phyloP scores from a whole-genome alignment of 2,329 filamentous ascomycete genomes.

The Chaetomiaceae sp. region DNA sequence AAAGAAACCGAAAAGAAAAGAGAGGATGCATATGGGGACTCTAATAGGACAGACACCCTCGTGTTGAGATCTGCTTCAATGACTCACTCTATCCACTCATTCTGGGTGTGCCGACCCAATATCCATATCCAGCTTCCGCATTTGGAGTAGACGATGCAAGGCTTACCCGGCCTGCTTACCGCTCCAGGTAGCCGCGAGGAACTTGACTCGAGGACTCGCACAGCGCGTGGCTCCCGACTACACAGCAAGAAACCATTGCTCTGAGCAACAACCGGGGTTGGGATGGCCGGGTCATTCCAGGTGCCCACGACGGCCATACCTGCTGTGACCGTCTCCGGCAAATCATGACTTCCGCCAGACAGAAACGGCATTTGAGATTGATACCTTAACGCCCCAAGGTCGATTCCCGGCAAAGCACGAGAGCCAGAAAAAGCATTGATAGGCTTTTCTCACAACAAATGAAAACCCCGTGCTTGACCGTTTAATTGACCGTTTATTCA shows the following conservation, averaged over 20 bases:
- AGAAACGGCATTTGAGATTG: neutral
- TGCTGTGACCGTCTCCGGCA: neutral
- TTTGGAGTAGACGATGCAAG: constrained; percentile 13
- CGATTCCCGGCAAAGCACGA: constrained; percentile 8
- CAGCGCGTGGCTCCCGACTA: too few relatives aligned
- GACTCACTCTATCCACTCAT: constrained; percentile 2
- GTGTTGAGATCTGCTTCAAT: neutral
- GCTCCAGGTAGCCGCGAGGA: neutral
- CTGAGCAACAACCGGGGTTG: neutral
- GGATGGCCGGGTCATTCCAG: neutral
- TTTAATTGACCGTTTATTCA: constrained; percentile 36
- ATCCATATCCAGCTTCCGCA: constrained; percentile 11
- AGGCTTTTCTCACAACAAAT: constrained; percentile 17
- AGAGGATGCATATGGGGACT: neutral
- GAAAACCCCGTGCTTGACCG: constrained; percentile 28
- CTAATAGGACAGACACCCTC: neutral
- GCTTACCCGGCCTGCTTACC: neutral
- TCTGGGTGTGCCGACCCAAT: neutral
- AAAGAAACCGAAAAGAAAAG: neutral
- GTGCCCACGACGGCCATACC: neutral
- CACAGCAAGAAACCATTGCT: neutral
- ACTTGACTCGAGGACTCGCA: neutral
- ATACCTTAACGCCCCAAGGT: neutral
- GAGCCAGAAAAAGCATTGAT: neutral
- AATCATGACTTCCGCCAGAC: neutral